These are phyloP conservation scores for Beauveria scarabaeidicola DNA, from an alignment of 2,329 filamentous ascomycete genomes.

Conservation along the genomic window DNA sequence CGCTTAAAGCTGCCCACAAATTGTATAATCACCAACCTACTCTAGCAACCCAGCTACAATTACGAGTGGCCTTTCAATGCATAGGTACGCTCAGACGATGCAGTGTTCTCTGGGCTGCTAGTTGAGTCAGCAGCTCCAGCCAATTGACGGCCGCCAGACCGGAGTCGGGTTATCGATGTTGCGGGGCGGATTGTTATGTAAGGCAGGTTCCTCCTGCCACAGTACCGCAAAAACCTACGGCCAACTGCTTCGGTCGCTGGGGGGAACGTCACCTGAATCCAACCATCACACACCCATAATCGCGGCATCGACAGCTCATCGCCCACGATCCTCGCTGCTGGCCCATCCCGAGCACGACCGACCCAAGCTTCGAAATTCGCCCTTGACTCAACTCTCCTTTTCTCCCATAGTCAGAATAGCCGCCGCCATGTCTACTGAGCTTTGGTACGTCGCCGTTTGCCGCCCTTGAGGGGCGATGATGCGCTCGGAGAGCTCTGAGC, in stretches of 20 bases:
- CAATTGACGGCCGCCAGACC: background rate
- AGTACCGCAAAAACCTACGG: constrained; percentile 35
- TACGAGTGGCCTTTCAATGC: background rate
- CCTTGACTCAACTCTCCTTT: constrained; percentile 12
- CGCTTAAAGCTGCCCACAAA: background rate
- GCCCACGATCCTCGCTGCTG: constrained; percentile 5
- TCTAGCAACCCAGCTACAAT: background rate
- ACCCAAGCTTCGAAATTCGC: constrained; percentile 8
- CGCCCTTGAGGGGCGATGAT: constrained; percentile 8
- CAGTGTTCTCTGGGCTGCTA: background rate
- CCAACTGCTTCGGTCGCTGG: constrained; percentile 30
- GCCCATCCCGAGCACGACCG: constrained; percentile 9
- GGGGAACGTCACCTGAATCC: constrained; percentile 29
- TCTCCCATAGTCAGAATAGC: constrained; percentile 21
- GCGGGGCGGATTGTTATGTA: constrained; percentile 22
- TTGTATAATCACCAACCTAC: background rate
- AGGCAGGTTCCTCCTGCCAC: constrained; percentile 19
- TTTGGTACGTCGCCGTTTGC: constrained; percentile 58
- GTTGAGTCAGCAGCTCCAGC: background rate
- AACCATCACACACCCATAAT: constrained; percentile 15
- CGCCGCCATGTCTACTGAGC: constrained; percentile 66
- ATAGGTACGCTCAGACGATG: background rate
- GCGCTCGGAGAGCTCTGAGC: constrained; percentile 12
- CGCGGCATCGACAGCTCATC: constrained; percentile 14
- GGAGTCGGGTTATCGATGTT: constrained; percentile 12